Conservation (phyloP, 2,329 filamentous ascomycete genomes). For the Hymenoscyphus scutula region DNA sequence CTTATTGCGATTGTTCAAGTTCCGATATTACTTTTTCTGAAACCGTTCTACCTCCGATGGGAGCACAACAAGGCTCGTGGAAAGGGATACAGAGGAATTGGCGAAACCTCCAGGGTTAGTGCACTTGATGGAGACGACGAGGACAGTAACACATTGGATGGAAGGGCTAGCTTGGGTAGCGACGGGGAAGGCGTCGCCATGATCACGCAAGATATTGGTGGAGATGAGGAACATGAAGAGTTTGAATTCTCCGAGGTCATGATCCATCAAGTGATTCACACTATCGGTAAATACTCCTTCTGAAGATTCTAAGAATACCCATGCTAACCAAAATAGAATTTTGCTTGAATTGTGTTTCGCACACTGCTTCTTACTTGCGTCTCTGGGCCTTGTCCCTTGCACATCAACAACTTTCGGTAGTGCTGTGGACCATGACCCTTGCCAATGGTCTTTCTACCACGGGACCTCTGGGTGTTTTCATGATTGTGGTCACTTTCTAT, state of each 20-base stretch:
- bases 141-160: slow-evolving; percentile 56
- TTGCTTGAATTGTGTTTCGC: slow-evolving; percentile 97
- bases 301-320: slow-evolving; percentile 1
- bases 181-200: slow-evolving; percentile 82
- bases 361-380: slow-evolving; percentile 97
- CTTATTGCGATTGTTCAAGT: slow-evolving; percentile 83
- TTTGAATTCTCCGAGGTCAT: slow-evolving; percentile 97
- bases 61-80: slow-evolving; percentile 89
- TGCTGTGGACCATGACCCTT: slow-evolving; percentile 96
- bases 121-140: slow-evolving; percentile 88
- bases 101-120: slow-evolving; percentile 82
- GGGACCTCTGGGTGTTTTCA: slow-evolving; percentile 69
- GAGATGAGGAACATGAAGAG: slow-evolving; percentile 87
- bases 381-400: slow-evolving; percentile 96
- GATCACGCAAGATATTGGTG: slow-evolving; percentile 79
- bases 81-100: slow-evolving; percentile 88
- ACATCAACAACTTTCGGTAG: slow-evolving; percentile 94
- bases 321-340: slow-evolving; percentile 65
- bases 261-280: slow-evolving; percentile 99
- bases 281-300: slow-evolving; percentile 72
- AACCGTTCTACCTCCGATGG: slow-evolving; percentile 91
- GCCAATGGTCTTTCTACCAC: slow-evolving; percentile 67
- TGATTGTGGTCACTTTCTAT: slow-evolving; percentile 79
- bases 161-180: slow-evolving; percentile 66
- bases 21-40: slow-evolving; percentile 86